Conservation (phyloP, 163 green algal genomes). For the Chloromonas sp. region DNA sequence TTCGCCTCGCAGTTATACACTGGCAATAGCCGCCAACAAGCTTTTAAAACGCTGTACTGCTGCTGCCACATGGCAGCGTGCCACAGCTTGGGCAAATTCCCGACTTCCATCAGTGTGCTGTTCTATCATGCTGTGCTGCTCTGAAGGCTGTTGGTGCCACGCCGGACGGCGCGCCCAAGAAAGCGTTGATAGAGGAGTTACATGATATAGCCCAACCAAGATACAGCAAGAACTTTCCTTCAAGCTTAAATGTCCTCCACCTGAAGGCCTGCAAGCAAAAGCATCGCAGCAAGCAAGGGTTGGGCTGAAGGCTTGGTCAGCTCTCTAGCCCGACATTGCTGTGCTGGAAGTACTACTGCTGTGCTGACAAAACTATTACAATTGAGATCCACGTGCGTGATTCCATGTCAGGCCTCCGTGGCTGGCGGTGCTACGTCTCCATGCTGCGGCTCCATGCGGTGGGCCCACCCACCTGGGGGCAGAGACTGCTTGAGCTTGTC, state of each 20-base stretch:
- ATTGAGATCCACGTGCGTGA: not conserved
- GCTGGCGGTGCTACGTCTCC: not conserved
- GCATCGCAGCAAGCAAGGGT: not conserved
- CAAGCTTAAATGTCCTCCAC: not conserved
- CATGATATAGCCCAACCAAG: not conserved
- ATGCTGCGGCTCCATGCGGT: not conserved
- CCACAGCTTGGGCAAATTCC: too few relatives aligned
- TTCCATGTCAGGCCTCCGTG: not conserved
- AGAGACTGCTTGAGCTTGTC: conserved; percentile 99
- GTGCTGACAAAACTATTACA: too few relatives aligned
- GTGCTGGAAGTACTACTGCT: not conserved
- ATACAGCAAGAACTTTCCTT: not conserved
- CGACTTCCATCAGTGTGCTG: not conserved
- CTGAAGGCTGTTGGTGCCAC: not conserved
- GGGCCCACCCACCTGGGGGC: conserved; percentile 73
- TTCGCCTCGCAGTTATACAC: too few relatives aligned
- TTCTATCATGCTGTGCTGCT: not conserved
- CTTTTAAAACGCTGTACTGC: not conserved
- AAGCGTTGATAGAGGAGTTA: not conserved
- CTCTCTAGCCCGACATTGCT: not conserved
- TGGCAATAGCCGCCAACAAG: too few relatives aligned
- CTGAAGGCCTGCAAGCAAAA: not conserved
- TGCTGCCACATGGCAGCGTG: not conserved
- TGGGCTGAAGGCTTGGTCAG: not conserved
- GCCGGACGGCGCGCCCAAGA: not conserved